Evolutionary conservation across 2,329 filamentous ascomycete species (phyloP).

Genomic region (Sporothrix schenckii): DNA sequence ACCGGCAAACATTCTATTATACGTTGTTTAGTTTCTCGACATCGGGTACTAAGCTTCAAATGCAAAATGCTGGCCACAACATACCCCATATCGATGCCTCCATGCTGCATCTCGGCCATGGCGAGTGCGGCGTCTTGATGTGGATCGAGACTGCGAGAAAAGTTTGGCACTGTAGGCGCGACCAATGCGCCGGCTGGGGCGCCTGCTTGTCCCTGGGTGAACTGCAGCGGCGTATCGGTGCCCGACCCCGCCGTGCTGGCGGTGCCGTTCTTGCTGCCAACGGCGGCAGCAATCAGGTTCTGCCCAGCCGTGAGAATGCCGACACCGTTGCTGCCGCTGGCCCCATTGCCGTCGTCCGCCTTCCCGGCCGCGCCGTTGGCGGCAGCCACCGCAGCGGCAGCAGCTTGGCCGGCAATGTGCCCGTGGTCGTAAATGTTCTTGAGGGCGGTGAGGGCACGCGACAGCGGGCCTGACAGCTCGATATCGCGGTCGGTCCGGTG

Average conservation of each 20-base stretch:
- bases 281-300: slow-evolving; percentile 7
- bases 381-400: slow-evolving; percentile 13
- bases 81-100: slow-evolving; percentile 41
- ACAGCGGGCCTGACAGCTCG: slow-evolving; percentile 64
- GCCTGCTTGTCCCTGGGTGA: slow-evolving; percentile 39
- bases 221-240: slow-evolving; percentile 48
- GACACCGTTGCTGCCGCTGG: neutral
- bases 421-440: slow-evolving; percentile 70
- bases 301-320: neutral
- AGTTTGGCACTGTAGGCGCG: slow-evolving; percentile 1
- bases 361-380: slow-evolving; percentile 40
- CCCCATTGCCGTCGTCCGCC: slow-evolving; percentile 49
- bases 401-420: slow-evolving; percentile 52
- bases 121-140: slow-evolving; percentile 65
- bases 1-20: slow-evolving; percentile 39
- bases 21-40: neutral
- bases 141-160: slow-evolving; percentile 48
- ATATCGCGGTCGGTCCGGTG: slow-evolving; percentile 62
- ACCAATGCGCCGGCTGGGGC: neutral
- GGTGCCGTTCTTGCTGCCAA: slow-evolving; percentile 3
- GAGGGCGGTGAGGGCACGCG: slow-evolving; percentile 62
- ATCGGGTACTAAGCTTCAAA: neutral
- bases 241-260: slow-evolving; percentile 40
- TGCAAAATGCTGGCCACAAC: neutral
- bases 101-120: slow-evolving; percentile 68